Evolutionary conservation across 2,329 filamentous ascomycete species (phyloP).

Genomic region (Hymenoscyphus salicellus): DNA sequence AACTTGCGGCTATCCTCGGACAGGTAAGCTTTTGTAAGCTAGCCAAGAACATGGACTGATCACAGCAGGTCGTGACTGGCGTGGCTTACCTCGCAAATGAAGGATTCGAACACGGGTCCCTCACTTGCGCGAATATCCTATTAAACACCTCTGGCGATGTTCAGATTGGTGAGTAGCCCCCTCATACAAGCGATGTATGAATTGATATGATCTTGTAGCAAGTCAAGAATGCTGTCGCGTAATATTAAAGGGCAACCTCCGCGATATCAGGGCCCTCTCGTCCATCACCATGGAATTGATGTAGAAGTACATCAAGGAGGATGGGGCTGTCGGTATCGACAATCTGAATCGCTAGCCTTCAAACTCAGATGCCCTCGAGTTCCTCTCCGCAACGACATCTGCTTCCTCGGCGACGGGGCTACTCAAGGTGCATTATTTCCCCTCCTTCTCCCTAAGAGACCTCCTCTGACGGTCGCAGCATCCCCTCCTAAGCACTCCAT

Average conservation of each 20-base stretch:
- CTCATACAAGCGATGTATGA: constrained; percentile 1
- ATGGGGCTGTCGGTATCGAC: constrained; percentile 35
- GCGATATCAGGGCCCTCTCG: constrained; percentile 12
- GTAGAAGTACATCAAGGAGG: constrained; percentile 36
- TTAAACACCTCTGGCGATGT: constrained; percentile 19
- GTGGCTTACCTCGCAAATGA: constrained; percentile 18
- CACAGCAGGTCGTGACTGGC: constrained; percentile 15
- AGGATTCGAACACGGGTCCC: constrained; percentile 21
- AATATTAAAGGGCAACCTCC: constrained; percentile 9
- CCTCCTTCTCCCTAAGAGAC: constrained; percentile 1
- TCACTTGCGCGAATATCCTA: constrained; percentile 24
- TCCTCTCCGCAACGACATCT: constrained; percentile 36
- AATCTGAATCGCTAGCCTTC: constrained; percentile 35
- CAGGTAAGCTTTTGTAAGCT: constrained; percentile 17
- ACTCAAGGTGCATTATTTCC: constrained; percentile 14
- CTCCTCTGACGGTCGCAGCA: constrained; percentile 11
- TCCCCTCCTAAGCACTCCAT: constrained; percentile 14
- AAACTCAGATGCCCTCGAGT: constrained; percentile 32
- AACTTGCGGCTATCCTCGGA: constrained; percentile 20
- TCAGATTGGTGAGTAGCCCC: constrained; percentile 19
- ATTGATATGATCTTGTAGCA: constrained; percentile 17
- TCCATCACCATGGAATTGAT: constrained; percentile 22
- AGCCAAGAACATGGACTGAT: constrained; percentile 17
- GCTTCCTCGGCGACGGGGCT: constrained; percentile 23
- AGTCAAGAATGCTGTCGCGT: constrained; percentile 21